A percentile compares a stretch with the other conserved stretches of the same genome.
Evolutionary conservation across 2,329 filamentous ascomycete genomes (phyloP).

Genomic region (Bipolaris zeicola): DNA sequence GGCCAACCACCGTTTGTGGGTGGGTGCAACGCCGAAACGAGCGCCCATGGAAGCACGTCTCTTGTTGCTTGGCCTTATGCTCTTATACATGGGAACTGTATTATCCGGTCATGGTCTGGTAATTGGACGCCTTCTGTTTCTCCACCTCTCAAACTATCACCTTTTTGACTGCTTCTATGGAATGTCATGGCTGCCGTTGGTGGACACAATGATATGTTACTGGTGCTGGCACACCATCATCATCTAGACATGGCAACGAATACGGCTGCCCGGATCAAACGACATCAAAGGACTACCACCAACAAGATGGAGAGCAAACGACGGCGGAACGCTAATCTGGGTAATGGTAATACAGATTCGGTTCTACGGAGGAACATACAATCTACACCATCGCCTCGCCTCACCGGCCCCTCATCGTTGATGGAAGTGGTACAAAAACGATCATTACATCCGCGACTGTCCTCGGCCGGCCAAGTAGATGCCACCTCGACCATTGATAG

Average conservation of each 20-base stretch:
- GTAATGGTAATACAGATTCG: neutral
- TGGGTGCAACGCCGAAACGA: conserved; percentile 10
- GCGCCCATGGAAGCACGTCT: conserved; percentile 5
- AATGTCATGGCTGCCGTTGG: conserved; percentile 8
- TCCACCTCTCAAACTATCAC: neutral
- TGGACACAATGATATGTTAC: conserved; percentile 4
- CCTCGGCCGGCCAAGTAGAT: neutral
- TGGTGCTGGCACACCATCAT: conserved; percentile 9
- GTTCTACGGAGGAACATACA: neutral
- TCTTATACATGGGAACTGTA: conserved; percentile 7
- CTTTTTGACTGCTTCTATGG: conserved; percentile 3
- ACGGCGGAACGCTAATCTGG: neutral
- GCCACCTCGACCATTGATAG: neutral
- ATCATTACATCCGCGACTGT: neutral
- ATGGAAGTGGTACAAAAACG: neutral
- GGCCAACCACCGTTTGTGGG: conserved; percentile 6
- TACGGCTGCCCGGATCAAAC: neutral
- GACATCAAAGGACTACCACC: neutral
- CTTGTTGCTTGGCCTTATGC: conserved; percentile 1
- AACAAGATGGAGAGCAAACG: neutral
- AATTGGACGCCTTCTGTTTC: neutral
- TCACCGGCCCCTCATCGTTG: neutral
- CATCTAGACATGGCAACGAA: neutral
- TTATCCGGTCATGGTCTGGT: conserved; percentile 1
- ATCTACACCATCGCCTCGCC: neutral